Conservation (phyloP, 2,329 filamentous ascomycete genomes). For the Pseudovirgaria hyperparasitica region DNA sequence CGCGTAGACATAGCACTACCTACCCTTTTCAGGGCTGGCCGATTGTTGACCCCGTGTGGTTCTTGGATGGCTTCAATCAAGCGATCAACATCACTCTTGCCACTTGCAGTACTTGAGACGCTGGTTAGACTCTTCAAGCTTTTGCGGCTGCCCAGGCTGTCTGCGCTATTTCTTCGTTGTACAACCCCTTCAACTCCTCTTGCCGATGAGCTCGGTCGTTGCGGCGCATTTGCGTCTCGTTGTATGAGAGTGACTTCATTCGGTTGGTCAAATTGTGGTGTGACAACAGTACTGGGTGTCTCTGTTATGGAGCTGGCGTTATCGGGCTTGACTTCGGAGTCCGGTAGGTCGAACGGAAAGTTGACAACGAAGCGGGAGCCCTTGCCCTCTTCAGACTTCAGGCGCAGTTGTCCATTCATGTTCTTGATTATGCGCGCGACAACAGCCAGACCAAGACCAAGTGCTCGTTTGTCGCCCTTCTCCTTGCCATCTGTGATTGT, state of each 20-base stretch:
- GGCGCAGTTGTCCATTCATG: slow-evolving; percentile 75
- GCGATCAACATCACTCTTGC: slow-evolving; percentile 52
- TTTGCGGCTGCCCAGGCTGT: slow-evolving; percentile 37
- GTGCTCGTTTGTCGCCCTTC: slow-evolving; percentile 31
- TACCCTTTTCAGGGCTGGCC: slow-evolving; percentile 8
- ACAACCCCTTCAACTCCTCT: no score
- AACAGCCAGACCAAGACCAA: slow-evolving; percentile 75
- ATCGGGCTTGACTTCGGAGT: slow-evolving; percentile 16
- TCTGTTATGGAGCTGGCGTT: no score
- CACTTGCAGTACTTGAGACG: slow-evolving; percentile 26
- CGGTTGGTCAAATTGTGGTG: slow-evolving; percentile 9
- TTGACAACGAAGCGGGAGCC: slow-evolving; percentile 75
- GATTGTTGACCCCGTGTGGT: slow-evolving; percentile 27
- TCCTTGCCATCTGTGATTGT: slow-evolving; percentile 12
- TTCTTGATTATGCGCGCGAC: slow-evolving; percentile 81
- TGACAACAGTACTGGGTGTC: slow-evolving; percentile 3
- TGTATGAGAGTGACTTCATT: slow-evolving; percentile 49
- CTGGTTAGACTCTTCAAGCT: slow-evolving; percentile 36
- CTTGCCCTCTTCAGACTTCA: slow-evolving; percentile 72
- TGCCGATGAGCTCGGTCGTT: no score
- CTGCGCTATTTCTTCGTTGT: slow-evolving; percentile 20
- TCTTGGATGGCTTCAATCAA: slow-evolving; percentile 61
- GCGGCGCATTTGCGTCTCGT: slow-evolving; percentile 8
- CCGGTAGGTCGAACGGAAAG: slow-evolving; percentile 58
- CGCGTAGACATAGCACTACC: slow-evolving; percentile 13